These are phyloP conservation scores for Miamiensis avidus DNA, from an alignment of 169 alveolate genomes.

Conservation along the genomic window DNA sequence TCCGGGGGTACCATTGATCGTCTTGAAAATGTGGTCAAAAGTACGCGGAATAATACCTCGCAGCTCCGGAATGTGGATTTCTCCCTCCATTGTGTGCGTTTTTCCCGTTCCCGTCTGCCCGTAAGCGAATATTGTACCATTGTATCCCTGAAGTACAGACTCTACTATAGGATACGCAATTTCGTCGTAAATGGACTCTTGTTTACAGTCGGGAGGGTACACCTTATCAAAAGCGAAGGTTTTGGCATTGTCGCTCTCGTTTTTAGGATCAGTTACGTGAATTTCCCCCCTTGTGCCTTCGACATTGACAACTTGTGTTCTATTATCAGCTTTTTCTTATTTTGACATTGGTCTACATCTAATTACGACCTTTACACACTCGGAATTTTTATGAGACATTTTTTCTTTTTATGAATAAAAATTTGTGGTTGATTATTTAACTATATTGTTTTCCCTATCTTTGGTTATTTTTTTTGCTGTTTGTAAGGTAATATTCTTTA, in stretches of 20 bases:
- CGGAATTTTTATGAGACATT: slow-evolving; percentile 47
- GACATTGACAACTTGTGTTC: slow-evolving; percentile 61
- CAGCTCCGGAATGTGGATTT: slow-evolving; percentile 72
- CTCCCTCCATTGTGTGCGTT: slow-evolving; percentile 86
- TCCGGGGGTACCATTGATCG: slow-evolving; percentile 68
- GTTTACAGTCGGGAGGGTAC: slow-evolving; percentile 38
- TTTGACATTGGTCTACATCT: slow-evolving; percentile 83
- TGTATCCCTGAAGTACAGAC: slow-evolving; percentile 90
- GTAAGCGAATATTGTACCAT: slow-evolving; percentile 89
- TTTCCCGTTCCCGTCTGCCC: slow-evolving; percentile 90
- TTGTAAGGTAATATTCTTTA: too few species aligned
- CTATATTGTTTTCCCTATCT: too few species aligned
- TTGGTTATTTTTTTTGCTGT: too few species aligned
- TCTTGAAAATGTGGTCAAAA: slow-evolving; percentile 89
- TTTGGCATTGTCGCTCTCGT: slow-evolving; percentile 43
- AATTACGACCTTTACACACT: slow-evolving; percentile 76
- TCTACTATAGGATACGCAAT: slow-evolving; percentile 83
- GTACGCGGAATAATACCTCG: slow-evolving; percentile 93
- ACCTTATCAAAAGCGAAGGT: slow-evolving; percentile 56
- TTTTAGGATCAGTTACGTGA: slow-evolving; percentile 48
- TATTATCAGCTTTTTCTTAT: slow-evolving; percentile 71
- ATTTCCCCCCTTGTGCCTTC: slow-evolving; percentile 59
- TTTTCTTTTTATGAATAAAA: too few species aligned
- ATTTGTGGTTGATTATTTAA: too few species aligned
- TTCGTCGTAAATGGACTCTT: slow-evolving; percentile 67